phyloP scores from a whole-genome alignment of 1,284 basidiomycete species.

The Jaminaea rosea region DNA sequence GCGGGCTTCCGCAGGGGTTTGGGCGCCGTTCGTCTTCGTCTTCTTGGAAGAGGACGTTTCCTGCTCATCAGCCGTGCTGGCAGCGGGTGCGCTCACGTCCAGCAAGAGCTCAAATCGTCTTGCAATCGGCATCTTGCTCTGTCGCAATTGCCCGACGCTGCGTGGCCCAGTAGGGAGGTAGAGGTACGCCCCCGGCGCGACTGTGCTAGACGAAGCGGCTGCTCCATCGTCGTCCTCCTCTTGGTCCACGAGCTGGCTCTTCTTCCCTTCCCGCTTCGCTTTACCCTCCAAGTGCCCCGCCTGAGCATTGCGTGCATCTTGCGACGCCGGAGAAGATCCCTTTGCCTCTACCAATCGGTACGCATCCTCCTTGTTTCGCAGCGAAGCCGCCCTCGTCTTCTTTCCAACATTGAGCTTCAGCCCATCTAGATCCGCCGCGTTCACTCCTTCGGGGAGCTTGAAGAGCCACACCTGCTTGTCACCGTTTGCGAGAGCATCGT shows the following conservation, averaged over 20 bases:
- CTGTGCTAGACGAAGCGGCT: too few species aligned
- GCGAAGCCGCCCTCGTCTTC: not conserved
- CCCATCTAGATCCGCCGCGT: not conserved
- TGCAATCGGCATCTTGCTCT: too few species aligned
- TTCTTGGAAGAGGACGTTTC: too few species aligned
- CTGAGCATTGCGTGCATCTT: not conserved
- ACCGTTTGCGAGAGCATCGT: not conserved
- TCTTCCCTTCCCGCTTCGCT: constrained; percentile 1
- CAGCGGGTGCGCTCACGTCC: too few species aligned
- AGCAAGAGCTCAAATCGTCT: too few species aligned
- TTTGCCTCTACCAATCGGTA: not conserved
- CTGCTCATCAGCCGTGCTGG: too few species aligned
- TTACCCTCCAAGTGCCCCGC: not conserved
- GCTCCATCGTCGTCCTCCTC: not conserved
- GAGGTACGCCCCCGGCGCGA: too few species aligned
- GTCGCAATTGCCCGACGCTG: too few species aligned
- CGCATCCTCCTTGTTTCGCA: not conserved
- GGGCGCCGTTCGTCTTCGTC: too few species aligned
- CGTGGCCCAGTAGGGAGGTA: too few species aligned
- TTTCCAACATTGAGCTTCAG: not conserved
- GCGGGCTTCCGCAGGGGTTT: too few species aligned
- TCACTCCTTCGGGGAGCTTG: not conserved
- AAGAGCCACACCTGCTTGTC: not conserved
- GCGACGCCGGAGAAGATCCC: not conserved
- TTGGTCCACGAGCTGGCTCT: not conserved